phyloP scores from a whole-genome alignment of 768 basidiomycete genomes.

The Termitomyces bulborhizus region DNA sequence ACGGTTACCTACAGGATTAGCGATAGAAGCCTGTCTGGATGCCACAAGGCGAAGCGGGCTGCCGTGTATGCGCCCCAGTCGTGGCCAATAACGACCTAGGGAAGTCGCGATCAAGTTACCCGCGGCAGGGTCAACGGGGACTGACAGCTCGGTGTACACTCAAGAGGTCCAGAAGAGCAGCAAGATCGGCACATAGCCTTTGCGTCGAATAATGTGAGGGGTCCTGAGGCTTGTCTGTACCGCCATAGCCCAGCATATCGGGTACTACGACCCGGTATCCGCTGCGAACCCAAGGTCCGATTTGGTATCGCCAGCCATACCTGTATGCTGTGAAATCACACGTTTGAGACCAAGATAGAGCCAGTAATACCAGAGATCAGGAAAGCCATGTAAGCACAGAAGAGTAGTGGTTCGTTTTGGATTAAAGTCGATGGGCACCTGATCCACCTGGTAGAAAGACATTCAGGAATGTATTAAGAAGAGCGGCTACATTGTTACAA shows the following conservation, averaged over 20 bases:
- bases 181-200: constrained; percentile 54
- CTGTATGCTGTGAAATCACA: constrained; percentile 22
- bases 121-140: constrained; percentile 8
- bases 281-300: constrained; percentile 56
- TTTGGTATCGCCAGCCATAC: constrained; percentile 76
- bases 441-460: constrained; percentile 37
- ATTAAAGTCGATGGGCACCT: constrained; percentile 42
- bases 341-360: background rate
- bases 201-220: constrained; percentile 53
- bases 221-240: constrained; percentile 54
- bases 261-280: constrained; percentile 62
- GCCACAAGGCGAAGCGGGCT: constrained; percentile 65
- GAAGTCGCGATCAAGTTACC: background rate
- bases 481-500: constrained; percentile 28
- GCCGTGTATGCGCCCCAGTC: constrained; percentile 74
- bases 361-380: constrained; percentile 46
- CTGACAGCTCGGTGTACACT: constrained; percentile 49
- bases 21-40: constrained; percentile 55
- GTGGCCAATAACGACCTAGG: constrained; percentile 64
- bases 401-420: constrained; percentile 41
- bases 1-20: constrained; percentile 48
- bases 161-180: constrained; percentile 56
- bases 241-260: constrained; percentile 63
- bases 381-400: constrained; percentile 79
- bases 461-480: background rate